Conservation (phyloP, 208 protist species). For the Trichomonas tenax region DNA sequence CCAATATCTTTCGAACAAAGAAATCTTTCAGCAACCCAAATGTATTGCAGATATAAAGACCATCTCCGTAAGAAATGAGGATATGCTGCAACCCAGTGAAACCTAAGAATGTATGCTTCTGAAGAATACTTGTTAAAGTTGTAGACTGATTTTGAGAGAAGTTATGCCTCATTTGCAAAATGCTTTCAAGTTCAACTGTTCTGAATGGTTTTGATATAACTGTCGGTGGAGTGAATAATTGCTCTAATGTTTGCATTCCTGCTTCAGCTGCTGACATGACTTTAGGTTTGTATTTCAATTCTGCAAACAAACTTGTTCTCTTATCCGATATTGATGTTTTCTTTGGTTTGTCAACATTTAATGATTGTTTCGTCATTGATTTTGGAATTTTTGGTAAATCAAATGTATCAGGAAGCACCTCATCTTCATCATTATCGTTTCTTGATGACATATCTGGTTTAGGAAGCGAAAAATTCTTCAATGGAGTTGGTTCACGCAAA, state of each 20-base stretch:
- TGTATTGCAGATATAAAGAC: not conserved
- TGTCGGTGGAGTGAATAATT: not conserved
- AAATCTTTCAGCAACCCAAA: not conserved
- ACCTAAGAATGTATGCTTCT: not conserved
- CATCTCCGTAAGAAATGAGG: not conserved
- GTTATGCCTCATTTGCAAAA: not conserved
- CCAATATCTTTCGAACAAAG: not conserved
- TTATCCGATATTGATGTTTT: not conserved
- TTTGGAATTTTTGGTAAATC: not conserved
- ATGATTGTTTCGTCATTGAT: not conserved
- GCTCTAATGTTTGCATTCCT: not conserved
- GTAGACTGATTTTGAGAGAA: not conserved
- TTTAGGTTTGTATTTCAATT: constrained; percentile 1
- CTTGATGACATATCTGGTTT: not conserved
- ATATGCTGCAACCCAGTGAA: not conserved
- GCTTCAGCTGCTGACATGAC: not conserved
- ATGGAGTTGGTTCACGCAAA: too few relatives aligned
- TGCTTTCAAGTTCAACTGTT: not conserved
- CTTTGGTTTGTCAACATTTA: not conserved
- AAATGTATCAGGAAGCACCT: too few relatives aligned
- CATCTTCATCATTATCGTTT: too few relatives aligned
- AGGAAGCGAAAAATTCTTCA: not conserved
- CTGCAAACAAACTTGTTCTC: not conserved
- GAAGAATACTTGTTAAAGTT: not conserved
- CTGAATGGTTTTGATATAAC: not conserved